Evolutionary conservation across 129 eudicot genomes (phyloP).

Genomic region (Apium graveolens): DNA sequence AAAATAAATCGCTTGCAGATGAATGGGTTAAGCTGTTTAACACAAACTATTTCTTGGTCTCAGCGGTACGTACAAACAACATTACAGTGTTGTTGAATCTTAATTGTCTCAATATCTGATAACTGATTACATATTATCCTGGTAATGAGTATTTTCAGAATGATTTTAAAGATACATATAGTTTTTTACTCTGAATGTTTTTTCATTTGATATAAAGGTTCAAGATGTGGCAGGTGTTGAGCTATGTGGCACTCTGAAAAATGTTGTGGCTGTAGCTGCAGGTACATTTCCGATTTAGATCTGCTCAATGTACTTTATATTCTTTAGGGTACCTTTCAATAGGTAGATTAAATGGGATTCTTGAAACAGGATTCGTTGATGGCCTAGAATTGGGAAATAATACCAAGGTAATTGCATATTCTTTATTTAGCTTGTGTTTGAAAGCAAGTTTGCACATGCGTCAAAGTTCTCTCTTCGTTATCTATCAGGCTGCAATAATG

Average conservation of each 20-base stretch:
- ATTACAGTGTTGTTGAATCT: neutral
- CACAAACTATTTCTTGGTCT: conserved; percentile 80
- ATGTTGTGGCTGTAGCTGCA: conserved; percentile 96
- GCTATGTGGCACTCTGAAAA: conserved; percentile 93
- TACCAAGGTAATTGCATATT: conserved; percentile 60
- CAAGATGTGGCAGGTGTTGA: conserved; percentile 99
- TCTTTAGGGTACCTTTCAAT: neutral
- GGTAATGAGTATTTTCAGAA: neutral
- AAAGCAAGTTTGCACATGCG: neutral
- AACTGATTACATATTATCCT: neutral
- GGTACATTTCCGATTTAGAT: conserved; percentile 28
- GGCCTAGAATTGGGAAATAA: conserved; percentile 97
- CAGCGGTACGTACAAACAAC: conserved; percentile 56
- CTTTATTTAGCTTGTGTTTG: neutral
- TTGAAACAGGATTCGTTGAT: conserved; percentile 75
- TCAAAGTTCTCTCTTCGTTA: neutral
- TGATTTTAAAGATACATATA: neutral
- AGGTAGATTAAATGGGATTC: conserved; percentile 2
- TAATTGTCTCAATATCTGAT: neutral
- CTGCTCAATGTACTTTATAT: neutral
- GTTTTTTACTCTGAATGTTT: neutral
- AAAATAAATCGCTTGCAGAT: conserved; percentile 62
- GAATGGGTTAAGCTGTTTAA: conserved; percentile 81
- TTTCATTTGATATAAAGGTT: conserved; percentile 41
- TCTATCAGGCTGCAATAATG: conserved; percentile 94